phyloP scores from a whole-genome alignment of 139 green algal genomes.

The Pedinophyceae sp. region DNA sequence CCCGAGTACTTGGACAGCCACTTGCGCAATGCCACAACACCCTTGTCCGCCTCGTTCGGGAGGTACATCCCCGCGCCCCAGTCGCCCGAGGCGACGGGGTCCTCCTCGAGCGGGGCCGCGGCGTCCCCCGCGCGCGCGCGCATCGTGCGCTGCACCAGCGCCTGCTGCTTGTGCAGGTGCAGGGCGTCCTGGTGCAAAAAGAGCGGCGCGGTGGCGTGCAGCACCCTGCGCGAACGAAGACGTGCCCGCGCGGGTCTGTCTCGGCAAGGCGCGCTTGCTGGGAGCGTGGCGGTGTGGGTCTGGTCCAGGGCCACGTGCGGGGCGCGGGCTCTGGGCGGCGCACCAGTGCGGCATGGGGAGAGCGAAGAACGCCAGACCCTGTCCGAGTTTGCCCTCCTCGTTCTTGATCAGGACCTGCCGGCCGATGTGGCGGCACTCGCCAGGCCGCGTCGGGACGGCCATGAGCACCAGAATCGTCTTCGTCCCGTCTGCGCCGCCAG shows the following conservation, averaged over 20 bases:
- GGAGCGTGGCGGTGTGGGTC: too few species aligned
- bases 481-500: background rate
- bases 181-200: slow-evolving; percentile 26
- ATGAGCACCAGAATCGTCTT: slow-evolving; percentile 9
- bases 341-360: slow-evolving; percentile 4
- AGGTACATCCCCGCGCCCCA: slow-evolving; percentile 9
- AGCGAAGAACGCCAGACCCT: slow-evolving; percentile 7
- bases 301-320: too few species aligned
- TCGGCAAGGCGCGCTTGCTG: too few species aligned
- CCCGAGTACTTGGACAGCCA: slow-evolving; percentile 6
- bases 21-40: slow-evolving; percentile 11
- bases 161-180: slow-evolving; percentile 26
- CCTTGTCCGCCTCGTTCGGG: slow-evolving; percentile 8
- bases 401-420: slow-evolving; percentile 7
- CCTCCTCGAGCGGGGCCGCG: background rate
- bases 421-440: slow-evolving; percentile 12
- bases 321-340: background rate
- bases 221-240: too few species aligned
- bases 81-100: background rate
- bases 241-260: too few species aligned
- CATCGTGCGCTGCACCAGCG: slow-evolving; percentile 3
- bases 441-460: slow-evolving; percentile 7
- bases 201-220: slow-evolving; percentile 11
- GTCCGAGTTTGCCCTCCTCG: background rate
- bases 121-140: background rate